phyloP scores from a whole-genome alignment of 2,329 filamentous ascomycete genomes.

The Colletotrichum australisinense region DNA sequence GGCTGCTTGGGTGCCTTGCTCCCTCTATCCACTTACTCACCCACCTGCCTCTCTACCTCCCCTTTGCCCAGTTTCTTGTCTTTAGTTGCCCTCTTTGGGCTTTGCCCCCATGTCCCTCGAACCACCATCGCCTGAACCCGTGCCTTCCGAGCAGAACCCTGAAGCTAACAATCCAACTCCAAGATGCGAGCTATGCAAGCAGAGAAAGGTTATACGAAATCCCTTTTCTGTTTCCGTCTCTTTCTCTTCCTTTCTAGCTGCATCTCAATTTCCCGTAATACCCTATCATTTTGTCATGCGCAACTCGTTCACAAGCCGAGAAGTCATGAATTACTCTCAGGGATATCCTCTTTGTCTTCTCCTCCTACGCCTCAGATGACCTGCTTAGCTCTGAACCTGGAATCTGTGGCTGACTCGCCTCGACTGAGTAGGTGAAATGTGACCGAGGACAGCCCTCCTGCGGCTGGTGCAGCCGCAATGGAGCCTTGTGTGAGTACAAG shows the following conservation, averaged over 20 bases:
- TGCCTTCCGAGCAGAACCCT: constrained; percentile 36
- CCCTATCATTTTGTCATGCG: neutral
- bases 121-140: constrained; percentile 36
- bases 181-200: constrained; percentile 83
- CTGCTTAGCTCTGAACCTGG: neutral
- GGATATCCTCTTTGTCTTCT: neutral
- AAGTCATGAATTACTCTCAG: neutral
- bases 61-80: constrained; percentile 11
- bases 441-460: constrained; percentile 80
- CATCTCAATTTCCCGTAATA: too few species aligned
- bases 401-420: constrained; percentile 21
- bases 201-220: constrained; percentile 73
- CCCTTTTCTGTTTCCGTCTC: neutral
- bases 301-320: neutral
- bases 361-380: neutral
- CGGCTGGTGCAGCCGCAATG: constrained; percentile 75
- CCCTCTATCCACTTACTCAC: constrained; percentile 5
- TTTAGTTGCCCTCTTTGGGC: constrained; percentile 8
- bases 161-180: constrained; percentile 50
- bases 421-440: constrained; percentile 70
- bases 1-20: constrained; percentile 4
- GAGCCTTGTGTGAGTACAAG: constrained; percentile 73
- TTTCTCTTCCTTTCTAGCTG: neutral
- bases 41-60: constrained; percentile 11
- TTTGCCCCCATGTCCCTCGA: constrained; percentile 20